Evolutionary conservation across 2,329 filamentous ascomycete species (phyloP).

Genomic region (Stromatinia cepivora): DNA sequence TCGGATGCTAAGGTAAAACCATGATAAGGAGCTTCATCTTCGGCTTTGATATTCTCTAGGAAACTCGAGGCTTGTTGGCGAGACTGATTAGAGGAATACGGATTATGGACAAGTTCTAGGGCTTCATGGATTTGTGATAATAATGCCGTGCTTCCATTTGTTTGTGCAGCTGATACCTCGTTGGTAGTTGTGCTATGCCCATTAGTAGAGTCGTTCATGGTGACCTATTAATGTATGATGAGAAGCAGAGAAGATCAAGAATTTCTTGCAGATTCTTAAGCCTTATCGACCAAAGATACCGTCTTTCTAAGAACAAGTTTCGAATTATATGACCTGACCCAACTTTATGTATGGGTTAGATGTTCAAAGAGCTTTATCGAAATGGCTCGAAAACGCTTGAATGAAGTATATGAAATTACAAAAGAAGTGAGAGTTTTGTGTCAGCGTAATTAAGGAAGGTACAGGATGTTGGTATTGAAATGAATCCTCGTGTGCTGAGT

Average conservation of each 20-base stretch:
- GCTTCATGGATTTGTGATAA: constrained; percentile 77
- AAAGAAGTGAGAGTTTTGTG: constrained; percentile 2
- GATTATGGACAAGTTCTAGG: constrained; percentile 82
- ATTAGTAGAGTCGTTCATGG: constrained; percentile 37
- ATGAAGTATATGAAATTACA: constrained; percentile 13
- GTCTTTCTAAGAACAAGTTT: not conserved
- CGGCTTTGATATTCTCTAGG: constrained; percentile 81
- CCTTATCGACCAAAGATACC: not conserved
- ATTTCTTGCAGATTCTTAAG: not conserved
- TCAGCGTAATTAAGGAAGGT: constrained; percentile 14
- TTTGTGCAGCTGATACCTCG: constrained; percentile 34
- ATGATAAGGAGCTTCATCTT: constrained; percentile 76
- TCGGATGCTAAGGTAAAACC: constrained; percentile 82
- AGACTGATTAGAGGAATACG: constrained; percentile 75
- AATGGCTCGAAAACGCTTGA: constrained; percentile 2
- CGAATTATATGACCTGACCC: constrained; percentile 9
- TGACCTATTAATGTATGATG: constrained; percentile 18
- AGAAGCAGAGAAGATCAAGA: not conserved
- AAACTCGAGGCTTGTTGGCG: constrained; percentile 82
- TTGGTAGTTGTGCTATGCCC: constrained; percentile 27
- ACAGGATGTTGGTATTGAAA: constrained; percentile 10
- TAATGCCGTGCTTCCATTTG: constrained; percentile 47
- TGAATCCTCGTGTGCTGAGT: constrained; percentile 14
- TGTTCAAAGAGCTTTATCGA: constrained; percentile 20
- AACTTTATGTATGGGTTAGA: constrained; percentile 6